Evolutionary conservation across 306 rosid species (phyloP).

Genomic region (Cicer chorassanicum): DNA sequence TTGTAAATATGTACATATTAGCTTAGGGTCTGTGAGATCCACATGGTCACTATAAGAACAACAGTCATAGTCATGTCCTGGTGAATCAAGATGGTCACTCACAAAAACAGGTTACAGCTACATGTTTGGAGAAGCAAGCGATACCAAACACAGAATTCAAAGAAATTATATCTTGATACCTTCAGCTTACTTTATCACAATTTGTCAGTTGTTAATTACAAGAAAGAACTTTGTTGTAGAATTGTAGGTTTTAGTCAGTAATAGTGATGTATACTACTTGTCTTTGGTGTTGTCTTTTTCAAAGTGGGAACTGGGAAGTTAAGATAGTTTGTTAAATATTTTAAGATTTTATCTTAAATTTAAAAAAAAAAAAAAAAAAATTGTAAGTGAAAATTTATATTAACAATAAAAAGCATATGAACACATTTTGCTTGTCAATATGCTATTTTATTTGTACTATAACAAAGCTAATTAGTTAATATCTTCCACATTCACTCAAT

Average conservation of each 20-base stretch:
- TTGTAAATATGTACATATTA: slow-evolving; percentile 34
- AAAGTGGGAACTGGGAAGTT: not conserved
- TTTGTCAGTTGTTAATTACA: slow-evolving; percentile 7
- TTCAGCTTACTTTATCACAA: slow-evolving; percentile 18
- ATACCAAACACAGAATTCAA: slow-evolving; percentile 36
- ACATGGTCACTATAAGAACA: slow-evolving; percentile 35
- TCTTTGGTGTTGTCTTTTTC: not conserved
- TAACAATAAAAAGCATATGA: not conserved
- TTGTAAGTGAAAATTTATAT: not conserved
- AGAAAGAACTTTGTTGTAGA: slow-evolving; percentile 18
- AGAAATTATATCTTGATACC: slow-evolving; percentile 21
- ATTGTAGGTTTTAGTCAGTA: slow-evolving; percentile 9
- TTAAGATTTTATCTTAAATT: slow-evolving; percentile 9
- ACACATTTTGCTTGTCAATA: not conserved
- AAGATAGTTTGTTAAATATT: slow-evolving; percentile 12
- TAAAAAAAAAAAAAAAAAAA: not conserved
- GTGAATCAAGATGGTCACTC: slow-evolving; percentile 26
- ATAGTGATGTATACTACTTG: slow-evolving; percentile 7
- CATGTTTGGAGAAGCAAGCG: not conserved
- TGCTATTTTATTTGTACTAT: not conserved
- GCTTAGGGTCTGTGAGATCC: slow-evolving; percentile 45
- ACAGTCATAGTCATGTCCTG: slow-evolving; percentile 28
- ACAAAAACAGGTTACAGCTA: not conserved
- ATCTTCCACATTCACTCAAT: not conserved
- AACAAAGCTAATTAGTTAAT: slow-evolving; percentile 3